Evolutionary conservation across 345 rosid species (phyloP), one percentile per base, ranked within the genome.

Genomic region (Corchorus olitorius): DNA sequence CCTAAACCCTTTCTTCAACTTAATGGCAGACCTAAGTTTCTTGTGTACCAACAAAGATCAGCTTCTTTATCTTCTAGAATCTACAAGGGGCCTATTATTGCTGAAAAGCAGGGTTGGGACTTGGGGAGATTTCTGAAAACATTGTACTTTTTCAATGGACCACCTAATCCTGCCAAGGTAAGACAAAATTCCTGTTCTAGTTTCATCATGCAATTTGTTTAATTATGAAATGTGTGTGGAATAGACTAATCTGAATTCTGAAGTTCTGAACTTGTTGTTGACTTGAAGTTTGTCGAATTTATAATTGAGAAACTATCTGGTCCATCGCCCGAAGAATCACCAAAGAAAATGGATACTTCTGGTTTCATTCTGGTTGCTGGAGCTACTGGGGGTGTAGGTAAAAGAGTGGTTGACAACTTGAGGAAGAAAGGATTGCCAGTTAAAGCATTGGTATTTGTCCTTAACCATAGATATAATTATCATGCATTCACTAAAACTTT

Each of bases 301-400:
- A 75, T 95, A 62, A 80, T 89, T 71, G 91, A 81, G 89, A 90
- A 85, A 65, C 79, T 93, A 50, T 86, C 89, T 9, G 81, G 89
- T 82, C 80, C 93, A 50, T 83, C 87, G 15, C 80, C 85, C 6
- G 67, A 87, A 66, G 87, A 86, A 79, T 70, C 85, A 0, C 74
- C 54, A 16, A 80, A 63, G 12, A 58, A 67, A 75, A 95, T 90
- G 97, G 90, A 81, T 61, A 78, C 85, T 77, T 74, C 92, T 27
- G 92, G 86, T 41, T 79, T 87, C 45, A 83, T 90, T 63, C 90
- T 95, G 68, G 98, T 95, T 15, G 89, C 89, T 81, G 99, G 99
- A 73, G 97, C 97, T 83, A 95, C 99, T 0, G 98, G 99, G 69
- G 98, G 99, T 76, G 98, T 95, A 15, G 99, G 99, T 74, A 92